Evolutionary conservation across 768 basidiomycete genomes (phyloP), one percentile per base, ranked within the genome.

Genomic region (Boletus insuetus): DNA sequence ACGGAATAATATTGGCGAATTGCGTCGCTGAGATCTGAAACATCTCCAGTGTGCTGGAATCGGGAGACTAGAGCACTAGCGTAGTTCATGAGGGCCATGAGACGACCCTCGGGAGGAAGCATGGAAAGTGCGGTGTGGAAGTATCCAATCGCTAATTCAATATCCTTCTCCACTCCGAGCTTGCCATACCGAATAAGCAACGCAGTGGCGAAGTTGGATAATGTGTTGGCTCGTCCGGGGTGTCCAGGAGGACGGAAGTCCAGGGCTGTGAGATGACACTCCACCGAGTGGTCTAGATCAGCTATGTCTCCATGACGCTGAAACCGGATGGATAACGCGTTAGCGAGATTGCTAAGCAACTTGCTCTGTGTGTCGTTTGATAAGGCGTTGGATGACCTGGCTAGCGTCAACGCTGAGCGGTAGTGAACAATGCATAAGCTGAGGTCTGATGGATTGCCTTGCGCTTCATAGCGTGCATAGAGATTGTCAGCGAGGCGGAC

Each of bases 161-260:
- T 50, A 35, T 74, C 74, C 35, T 53, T 50, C 19, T 54, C 44
- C 31, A 46, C 32, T 6, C 69, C 58, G 14, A 59, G 58, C 44
- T 63, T 48, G 40, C 66, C 61, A 35, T 70, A 69, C 20, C 64
- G 71, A 39, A 63, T 58, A 9, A 65, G 62, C 17, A 74, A 46
- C 10, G 59, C 64, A 22, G 62, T 63, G 6, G 69, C 71, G 46
- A 73, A 69, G 39, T 67, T 68, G 39, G 62, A 64, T 31, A 75
- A 29, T 11, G 61, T 49, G 39, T 45, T 62, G 32, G 63, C 48
- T 37, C 60, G 60, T n/a, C 64, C 59, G 13, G 70, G 62, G 46
- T 72, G 65, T 14, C 61, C 62, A 31, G 59, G 49, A 47, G 66
- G 62, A 29, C 66, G 58, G 46, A 70, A 57, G n/a, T 65, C 54